phyloP scores from a whole-genome alignment of 179 eudicot genomes.

The Patellifolia procumbens region DNA sequence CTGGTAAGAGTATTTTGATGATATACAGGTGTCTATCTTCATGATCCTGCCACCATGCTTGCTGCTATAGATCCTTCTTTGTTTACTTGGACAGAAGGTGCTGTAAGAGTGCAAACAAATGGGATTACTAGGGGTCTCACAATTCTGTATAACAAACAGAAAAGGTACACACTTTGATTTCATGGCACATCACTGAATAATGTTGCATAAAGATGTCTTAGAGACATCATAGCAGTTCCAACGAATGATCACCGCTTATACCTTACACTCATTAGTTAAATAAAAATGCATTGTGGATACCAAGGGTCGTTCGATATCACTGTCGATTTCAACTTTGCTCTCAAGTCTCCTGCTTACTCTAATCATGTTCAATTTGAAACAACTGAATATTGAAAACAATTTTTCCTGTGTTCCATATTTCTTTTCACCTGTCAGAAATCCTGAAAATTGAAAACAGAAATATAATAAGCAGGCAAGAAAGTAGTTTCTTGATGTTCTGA shows the following conservation, averaged over 20 bases:
- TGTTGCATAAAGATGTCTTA: background rate
- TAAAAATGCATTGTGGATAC: too few species aligned
- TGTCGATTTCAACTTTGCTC: too few species aligned
- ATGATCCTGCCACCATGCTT: slow-evolving; percentile 82
- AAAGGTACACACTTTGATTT: slow-evolving; percentile 47
- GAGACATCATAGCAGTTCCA: background rate
- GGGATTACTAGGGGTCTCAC: slow-evolving; percentile 93
- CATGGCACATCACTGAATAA: background rate
- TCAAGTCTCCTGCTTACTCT: too few species aligned
- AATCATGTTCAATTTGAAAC: too few species aligned
- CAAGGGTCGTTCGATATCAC: too few species aligned
- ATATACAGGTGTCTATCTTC: slow-evolving; percentile 85
- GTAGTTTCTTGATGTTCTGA: background rate
- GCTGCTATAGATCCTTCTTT: slow-evolving; percentile 92
- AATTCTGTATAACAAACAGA: slow-evolving; percentile 73
- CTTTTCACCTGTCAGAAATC: too few species aligned
- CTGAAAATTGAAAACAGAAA: too few species aligned
- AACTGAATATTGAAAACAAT: too few species aligned
- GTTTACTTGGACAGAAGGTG: slow-evolving; percentile 80
- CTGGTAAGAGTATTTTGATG: slow-evolving; percentile 26
- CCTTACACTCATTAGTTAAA: background rate
- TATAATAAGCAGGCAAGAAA: background rate
- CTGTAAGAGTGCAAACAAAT: slow-evolving; percentile 74
- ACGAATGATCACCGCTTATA: background rate
- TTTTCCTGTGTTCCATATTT: too few species aligned